Evolutionary conservation across 2,329 filamentous ascomycete genomes (phyloP), one percentile per base, ranked within the genome.

Genomic region (Simplicillium aogashimaense): DNA sequence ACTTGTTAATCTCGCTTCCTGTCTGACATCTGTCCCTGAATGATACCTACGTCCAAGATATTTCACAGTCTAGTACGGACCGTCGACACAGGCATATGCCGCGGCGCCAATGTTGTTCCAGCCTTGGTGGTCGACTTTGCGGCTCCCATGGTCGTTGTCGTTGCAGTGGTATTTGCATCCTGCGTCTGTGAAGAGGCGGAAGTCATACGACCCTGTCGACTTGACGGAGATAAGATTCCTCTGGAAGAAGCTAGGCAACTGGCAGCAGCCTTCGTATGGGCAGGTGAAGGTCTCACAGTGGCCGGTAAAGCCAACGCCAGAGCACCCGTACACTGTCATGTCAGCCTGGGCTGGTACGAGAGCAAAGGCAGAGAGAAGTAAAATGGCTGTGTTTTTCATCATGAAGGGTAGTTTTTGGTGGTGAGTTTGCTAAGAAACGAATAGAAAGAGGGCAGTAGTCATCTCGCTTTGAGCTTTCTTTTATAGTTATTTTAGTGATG

Each of bases 41-140:
- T 25, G 9, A 9, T 6, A 25, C 20, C 20, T 25, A 25, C 20
- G 9, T 25, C 9, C 20, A 25, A 5, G 20, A 25, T 9, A 25
- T 5, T 9, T 5, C 20, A 25, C 20, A 5, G 20, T 5, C 20
- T 36, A 40, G 32, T 30, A 36, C 14, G 39, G 39, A 25, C 39
- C 39, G 16, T 40, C 39, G 16, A 40, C 18, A 15, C 39, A 40
- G 13, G 39, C 34, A 28, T 40, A 40, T 6, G 39, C 39, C 20
- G 39, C 33, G 10, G 39, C 39, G 8, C 39, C 39, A 36, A 40
- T 40, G 28, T 40, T 40, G 25, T 16, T 9, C 39, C 39, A 40
- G 33, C 39, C 39, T n/a, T 36, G 33, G 34, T 34, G 15, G 29
- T 40, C 39, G 11, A 40, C 39, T 13, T 30, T 7, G 1, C 39